These are phyloP conservation scores for Metschnikowia henanensis DNA, from an alignment of 805 yeast species.

Conservation along the genomic window DNA sequence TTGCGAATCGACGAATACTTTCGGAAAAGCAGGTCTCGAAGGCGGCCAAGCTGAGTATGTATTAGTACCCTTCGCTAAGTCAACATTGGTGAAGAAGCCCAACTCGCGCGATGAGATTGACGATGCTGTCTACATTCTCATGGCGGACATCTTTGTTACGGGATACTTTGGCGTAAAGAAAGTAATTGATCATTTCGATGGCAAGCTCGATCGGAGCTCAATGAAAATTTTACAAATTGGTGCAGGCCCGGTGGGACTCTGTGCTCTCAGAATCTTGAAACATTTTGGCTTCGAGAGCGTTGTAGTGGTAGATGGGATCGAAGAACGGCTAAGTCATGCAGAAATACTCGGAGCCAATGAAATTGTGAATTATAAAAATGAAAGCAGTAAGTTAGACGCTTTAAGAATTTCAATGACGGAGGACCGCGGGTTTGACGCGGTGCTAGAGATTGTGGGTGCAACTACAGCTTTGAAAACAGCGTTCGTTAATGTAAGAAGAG, in stretches of 20 bases:
- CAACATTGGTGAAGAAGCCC: constrained; percentile 49
- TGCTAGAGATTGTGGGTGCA: constrained; percentile 60
- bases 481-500: constrained; percentile 53
- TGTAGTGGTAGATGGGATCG: constrained; percentile 51
- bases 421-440: constrained; percentile 58
- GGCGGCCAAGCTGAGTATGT: constrained; percentile 68
- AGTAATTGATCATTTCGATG: constrained; percentile 32
- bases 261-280: constrained; percentile 48
- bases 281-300: constrained; percentile 44
- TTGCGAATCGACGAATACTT: constrained; percentile 54
- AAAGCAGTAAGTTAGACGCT: constrained; percentile 24
- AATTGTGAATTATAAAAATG: constrained; percentile 42
- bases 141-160: constrained; percentile 67
- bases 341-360: constrained; percentile 49
- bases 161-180: constrained; percentile 60
- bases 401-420: constrained; percentile 38
- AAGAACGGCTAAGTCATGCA: constrained; percentile 46
- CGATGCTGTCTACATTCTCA: constrained; percentile 48
- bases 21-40: constrained; percentile 55
- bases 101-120: constrained; percentile 17
- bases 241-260: constrained; percentile 61
- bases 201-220: constrained; percentile 19
- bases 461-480: constrained; percentile 50
- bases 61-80: constrained; percentile 56
- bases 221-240: constrained; percentile 53